phyloP scores from a whole-genome alignment of 345 rosid species.

The Schrenkiella parvula region DNA sequence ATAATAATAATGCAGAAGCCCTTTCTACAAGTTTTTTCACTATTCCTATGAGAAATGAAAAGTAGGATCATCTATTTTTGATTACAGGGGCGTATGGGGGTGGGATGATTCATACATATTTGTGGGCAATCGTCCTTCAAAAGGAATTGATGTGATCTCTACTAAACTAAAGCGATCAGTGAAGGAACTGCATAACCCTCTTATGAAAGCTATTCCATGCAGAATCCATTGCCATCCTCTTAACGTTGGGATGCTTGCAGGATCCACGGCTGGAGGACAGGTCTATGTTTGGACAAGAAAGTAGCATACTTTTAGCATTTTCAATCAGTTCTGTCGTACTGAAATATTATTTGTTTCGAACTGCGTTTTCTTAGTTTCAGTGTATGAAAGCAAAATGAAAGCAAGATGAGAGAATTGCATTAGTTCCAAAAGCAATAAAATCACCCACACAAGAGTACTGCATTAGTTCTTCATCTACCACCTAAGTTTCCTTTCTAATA shows the following conservation, averaged over 20 bases:
- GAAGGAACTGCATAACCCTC: slow-evolving; percentile 42
- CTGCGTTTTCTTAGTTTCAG: background rate
- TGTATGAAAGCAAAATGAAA: background rate
- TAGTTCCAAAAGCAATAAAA: background rate
- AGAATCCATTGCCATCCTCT: slow-evolving; percentile 68
- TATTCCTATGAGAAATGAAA: background rate
- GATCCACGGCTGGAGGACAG: slow-evolving; percentile 64
- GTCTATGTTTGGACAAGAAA: slow-evolving; percentile 61
- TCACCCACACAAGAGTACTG: background rate
- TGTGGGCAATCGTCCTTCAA: slow-evolving; percentile 48
- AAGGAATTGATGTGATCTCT: slow-evolving; percentile 68
- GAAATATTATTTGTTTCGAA: background rate
- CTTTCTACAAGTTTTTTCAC: too few relatives aligned
- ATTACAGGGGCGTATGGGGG: slow-evolving; percentile 76
- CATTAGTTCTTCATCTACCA: background rate
- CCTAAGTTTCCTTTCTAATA: slow-evolving; percentile 6
- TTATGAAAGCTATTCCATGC: slow-evolving; percentile 60
- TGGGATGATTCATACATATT: slow-evolving; percentile 82
- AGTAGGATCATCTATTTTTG: background rate
- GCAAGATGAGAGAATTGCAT: background rate
- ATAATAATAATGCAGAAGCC: too few relatives aligned
- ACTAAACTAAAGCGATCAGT: slow-evolving; percentile 28
- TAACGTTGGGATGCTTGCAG: slow-evolving; percentile 63
- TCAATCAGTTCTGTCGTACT: background rate
- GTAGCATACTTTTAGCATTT: background rate